These are phyloP conservation scores for Claviceps maximensis DNA, from an alignment of 2,329 filamentous ascomycete species.

Conservation along the genomic window DNA sequence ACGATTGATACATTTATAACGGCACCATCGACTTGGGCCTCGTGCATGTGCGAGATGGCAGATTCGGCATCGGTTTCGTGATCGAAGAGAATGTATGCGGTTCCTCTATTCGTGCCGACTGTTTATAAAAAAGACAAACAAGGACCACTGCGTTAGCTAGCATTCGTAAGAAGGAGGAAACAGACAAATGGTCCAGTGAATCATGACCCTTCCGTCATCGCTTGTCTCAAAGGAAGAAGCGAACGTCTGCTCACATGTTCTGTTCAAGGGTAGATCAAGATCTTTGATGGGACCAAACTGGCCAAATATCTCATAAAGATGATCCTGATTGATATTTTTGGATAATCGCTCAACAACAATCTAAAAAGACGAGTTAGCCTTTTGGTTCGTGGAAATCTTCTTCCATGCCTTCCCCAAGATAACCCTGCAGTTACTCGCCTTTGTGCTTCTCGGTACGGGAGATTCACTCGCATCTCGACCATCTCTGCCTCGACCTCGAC, in stretches of 20 bases:
- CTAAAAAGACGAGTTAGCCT: slow-evolving; percentile 31
- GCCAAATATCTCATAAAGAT: slow-evolving; percentile 85
- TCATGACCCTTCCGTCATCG: not conserved
- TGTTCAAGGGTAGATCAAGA: slow-evolving; percentile 81
- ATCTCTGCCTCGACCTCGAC: slow-evolving; percentile 20
- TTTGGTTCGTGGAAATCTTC: not conserved
- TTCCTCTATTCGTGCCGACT: slow-evolving; percentile 86
- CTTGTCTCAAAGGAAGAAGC: not conserved
- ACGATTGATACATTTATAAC: slow-evolving; percentile 81
- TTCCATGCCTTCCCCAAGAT: not conserved
- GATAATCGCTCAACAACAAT: slow-evolving; percentile 94
- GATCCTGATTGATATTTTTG: slow-evolving; percentile 82
- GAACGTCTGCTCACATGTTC: slow-evolving; percentile 49
- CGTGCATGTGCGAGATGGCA: slow-evolving; percentile 94
- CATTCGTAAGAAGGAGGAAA: not conserved
- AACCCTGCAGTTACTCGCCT: slow-evolving; percentile 24
- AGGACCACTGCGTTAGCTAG: not conserved
- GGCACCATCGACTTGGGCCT: slow-evolving; percentile 80
- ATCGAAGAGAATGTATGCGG: slow-evolving; percentile 79
- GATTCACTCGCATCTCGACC: slow-evolving; percentile 24
- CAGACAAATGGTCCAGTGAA: not conserved
- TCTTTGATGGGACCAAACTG: slow-evolving; percentile 76
- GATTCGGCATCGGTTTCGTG: slow-evolving; percentile 68
- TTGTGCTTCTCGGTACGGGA: slow-evolving; percentile 34
- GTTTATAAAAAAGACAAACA: not conserved